Base-by-base conservation (phyloP, 768 basidiomycete genomes). In the Agaricus sinodeliciosus region DNA sequence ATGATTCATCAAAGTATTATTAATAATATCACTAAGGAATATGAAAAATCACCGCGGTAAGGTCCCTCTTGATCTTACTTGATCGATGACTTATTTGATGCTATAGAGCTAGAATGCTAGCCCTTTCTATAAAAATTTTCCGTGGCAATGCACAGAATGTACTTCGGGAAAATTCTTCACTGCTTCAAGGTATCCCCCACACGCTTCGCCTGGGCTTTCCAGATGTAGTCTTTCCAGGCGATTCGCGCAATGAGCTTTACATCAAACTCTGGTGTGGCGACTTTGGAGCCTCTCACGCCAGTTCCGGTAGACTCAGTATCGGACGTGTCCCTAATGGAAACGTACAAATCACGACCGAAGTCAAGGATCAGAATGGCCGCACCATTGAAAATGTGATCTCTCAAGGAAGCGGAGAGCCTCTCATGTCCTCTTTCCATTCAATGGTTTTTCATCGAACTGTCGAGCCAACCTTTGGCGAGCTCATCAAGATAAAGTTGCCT, bases 1-100 rank as follows among this genome's bases (percentile, higher is more conserved):
- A 95, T 87, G 75, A 77, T 98, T 36, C 95, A 98, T 68, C 93
- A 97, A 67, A 92, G 93, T 62, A 90, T 98, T 63, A 90, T 98
- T 59, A 82, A 80, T 26, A 79, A 79, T 55, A 87, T 89, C 54
- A 69, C 67, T 25, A 86, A 81, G 64, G 90, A 94, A 61, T 92
- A 81, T 57, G 89, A 90, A 60, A 92, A 90, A 63, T 87, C 86
- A 0, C 59, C 85, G 2, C 81, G 90, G 92, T 90, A 60, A 55
- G 79, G 66, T 35, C 37, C 48, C 39, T 34, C 28, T 48, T 40
- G 16, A 47, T 12, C 43, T 44, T 25, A 15, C 12, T 22, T 36
- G 16, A 37, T 49, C 26, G 34, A 37, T 52, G 46, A 40, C 36
- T 54, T 26, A 50, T 26, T 55, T 50, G 36, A 34, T 40, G 16